Conservation (phyloP, 1,139 yeast species). For the Pneumocystis canis region DNA sequence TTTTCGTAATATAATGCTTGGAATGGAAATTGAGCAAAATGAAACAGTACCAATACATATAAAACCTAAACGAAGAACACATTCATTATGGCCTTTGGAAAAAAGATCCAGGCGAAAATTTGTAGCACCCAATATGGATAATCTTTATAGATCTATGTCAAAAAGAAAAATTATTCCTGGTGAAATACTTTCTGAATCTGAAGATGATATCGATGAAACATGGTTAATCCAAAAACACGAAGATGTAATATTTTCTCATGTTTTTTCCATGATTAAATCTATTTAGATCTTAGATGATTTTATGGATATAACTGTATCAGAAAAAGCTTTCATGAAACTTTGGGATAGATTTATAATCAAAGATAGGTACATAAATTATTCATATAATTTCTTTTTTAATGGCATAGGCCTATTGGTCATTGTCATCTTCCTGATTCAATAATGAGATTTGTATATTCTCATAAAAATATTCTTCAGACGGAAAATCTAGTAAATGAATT, state of each 20-base stretch:
- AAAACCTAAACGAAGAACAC: constrained; percentile 2
- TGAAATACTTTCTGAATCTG: constrained; percentile 14
- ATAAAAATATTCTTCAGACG: constrained; percentile 8
- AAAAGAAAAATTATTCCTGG: constrained; percentile 11
- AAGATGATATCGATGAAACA: constrained; percentile 13
- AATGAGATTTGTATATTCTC: constrained; percentile 11
- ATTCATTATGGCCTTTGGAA: constrained; percentile 6
- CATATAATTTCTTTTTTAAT: not conserved
- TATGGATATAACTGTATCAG: constrained; percentile 12
- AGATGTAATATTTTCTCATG: constrained; percentile 5
- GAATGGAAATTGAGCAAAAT: not conserved
- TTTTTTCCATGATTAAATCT: not conserved
- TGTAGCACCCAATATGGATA: constrained; percentile 9
- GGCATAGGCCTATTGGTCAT: constrained; percentile 10
- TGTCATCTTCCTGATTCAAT: constrained; percentile 13
- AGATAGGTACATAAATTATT: constrained; percentile 2
- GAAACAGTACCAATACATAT: not conserved
- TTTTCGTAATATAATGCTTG: constrained; percentile 8
- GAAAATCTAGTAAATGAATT: constrained; percentile 7
- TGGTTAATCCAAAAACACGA: constrained; percentile 14
- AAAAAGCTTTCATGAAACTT: constrained; percentile 12
- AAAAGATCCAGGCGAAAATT: constrained; percentile 8
- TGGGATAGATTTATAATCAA: constrained; percentile 15
- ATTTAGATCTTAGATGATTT: constrained; percentile 14
- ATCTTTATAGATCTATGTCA: constrained; percentile 11